These are phyloP conservation scores for Jackrogersella multiformis DNA, from an alignment of 495 filamentous ascomycete genomes.

Conservation along the genomic window DNA sequence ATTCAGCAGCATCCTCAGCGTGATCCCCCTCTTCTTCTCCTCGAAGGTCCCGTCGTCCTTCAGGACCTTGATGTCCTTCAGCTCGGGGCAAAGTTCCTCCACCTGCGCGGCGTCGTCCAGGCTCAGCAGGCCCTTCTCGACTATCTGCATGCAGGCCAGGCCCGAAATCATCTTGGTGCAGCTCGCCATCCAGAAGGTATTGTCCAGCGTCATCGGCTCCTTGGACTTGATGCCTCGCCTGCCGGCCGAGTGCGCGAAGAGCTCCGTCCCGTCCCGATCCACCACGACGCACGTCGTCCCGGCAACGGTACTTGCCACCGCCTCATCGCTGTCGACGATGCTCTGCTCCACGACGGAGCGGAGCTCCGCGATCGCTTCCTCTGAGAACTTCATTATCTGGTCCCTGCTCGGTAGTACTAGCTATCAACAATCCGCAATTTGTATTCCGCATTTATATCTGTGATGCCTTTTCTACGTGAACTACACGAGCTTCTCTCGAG, in stretches of 20 bases:
- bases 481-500: too few species aligned
- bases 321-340: background rate
- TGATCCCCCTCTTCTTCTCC: constrained; percentile 64
- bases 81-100: constrained; percentile 59
- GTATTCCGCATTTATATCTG: too few species aligned
- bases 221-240: constrained; percentile 48
- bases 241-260: constrained; percentile 61
- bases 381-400: constrained; percentile 23
- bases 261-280: constrained; percentile 56
- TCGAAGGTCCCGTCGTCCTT: constrained; percentile 56
- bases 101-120: constrained; percentile 62
- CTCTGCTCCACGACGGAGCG: constrained; percentile 30
- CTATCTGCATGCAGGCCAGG: constrained; percentile 69
- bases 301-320: constrained; percentile 48
- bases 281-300: constrained; percentile 60
- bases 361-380: constrained; percentile 18
- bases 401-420: background rate
- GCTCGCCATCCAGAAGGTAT: constrained; percentile 67
- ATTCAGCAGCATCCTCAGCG: constrained; percentile 67
- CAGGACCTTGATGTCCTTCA: constrained; percentile 60
- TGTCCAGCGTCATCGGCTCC: constrained; percentile 60
- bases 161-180: constrained; percentile 66
- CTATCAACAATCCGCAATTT: background rate
- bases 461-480: too few species aligned
- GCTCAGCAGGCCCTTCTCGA: constrained; percentile 62